Evolutionary conservation across 495 filamentous ascomycete genomes (phyloP), one percentile per base, ranked within the genome.

Genomic region (Xylaria telfairii): DNA sequence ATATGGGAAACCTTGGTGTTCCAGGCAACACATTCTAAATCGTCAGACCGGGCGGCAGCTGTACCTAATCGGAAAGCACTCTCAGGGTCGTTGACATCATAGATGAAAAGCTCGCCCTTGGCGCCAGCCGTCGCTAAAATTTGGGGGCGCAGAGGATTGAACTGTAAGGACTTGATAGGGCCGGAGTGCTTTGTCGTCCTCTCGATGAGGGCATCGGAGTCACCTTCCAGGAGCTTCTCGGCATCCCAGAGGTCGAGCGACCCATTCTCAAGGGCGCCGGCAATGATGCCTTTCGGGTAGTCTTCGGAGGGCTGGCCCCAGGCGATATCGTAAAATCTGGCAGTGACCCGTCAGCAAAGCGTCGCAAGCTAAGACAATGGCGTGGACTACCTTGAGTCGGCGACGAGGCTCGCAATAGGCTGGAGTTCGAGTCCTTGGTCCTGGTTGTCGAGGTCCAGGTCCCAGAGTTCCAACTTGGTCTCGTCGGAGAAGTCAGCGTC

Each of bases 1-100:
- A 99, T 99, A 80, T 99, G 95, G 26, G 95, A 86, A 47, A 98
- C 95, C 84, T 97, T 98, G 75, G 94, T 94, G 83, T 99, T 99
- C 96, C 96, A 99, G 73, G 97, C 95, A 75, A 98, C 83, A 69
- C 93, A 94, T 71, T 98, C 94, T 71, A 98, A 91, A 75, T 98
- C 96, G 77, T 98, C 95, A 9, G 94, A 91, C 73, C 92, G 90
- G 73, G 94, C 94, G 17, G 93, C 93, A 54, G 92, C 87, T 68
- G 91, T 95, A 59, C 96, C 96, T 49, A 98, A 86, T 69, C 94
- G 90, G 82, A 94, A 96, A 15, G 96, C 92, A 76, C 92, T 97
- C 61, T 87, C 87, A 71, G 92, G 87, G 79, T 98, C 93, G 81
- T 95, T 93, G 65, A 98, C 83, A 77, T 99, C 95, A 80, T 93